Conservation (phyloP, 768 basidiomycete species). For the Neoboletus magnificus region DNA sequence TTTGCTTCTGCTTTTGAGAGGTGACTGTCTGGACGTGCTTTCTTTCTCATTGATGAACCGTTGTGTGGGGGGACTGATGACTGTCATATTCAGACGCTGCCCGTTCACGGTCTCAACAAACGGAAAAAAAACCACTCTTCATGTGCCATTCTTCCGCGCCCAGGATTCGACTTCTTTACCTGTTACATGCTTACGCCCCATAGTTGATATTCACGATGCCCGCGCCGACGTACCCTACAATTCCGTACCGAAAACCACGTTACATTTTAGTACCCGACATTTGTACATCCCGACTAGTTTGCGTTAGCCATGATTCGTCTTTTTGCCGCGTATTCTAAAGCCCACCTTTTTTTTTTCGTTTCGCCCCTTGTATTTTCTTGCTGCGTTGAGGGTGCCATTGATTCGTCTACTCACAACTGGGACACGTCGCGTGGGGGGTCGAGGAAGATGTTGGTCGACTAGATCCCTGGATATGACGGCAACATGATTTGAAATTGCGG, state of each 20-base stretch:
- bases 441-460: neutral
- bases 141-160: neutral
- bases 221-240: slow-evolving; percentile 2
- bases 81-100: slow-evolving; percentile 1
- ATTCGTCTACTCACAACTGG: neutral
- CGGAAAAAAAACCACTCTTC: neutral
- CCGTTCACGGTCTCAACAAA: neutral
- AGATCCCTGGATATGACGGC: neutral
- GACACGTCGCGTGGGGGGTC: neutral
- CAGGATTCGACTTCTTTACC: neutral
- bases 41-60: neutral
- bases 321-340: neutral
- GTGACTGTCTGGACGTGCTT: neutral
- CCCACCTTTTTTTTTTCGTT: neutral
- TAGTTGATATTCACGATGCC: neutral
- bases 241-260: neutral
- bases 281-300: neutral
- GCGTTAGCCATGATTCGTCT: neutral
- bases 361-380: neutral
- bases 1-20: neutral
- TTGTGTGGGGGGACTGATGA: neutral
- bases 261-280: slow-evolving; percentile 4
- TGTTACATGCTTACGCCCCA: slow-evolving; percentile 6
- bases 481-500: neutral
- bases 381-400: neutral